These are phyloP conservation scores for Camelina laxa DNA, from an alignment of 345 rosid genomes.

Conservation along the genomic window DNA sequence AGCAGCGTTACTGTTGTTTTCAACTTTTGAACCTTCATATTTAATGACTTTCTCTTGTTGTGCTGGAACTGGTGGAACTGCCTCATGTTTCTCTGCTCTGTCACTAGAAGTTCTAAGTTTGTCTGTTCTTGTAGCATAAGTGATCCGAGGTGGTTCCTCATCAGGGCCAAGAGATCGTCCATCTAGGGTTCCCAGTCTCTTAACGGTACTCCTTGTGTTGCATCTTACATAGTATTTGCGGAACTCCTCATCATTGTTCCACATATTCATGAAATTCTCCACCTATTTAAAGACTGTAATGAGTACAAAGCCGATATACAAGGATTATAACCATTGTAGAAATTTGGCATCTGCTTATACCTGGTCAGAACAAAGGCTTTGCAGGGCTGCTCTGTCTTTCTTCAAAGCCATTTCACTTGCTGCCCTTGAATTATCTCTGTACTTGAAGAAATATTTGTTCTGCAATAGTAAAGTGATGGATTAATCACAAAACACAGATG, in stretches of 20 bases:
- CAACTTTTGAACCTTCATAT: conserved; percentile 47
- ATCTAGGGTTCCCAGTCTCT: conserved; percentile 77
- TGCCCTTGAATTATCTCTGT: conserved; percentile 60
- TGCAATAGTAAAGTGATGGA: conserved; percentile 43
- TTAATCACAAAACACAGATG: conserved; percentile 4
- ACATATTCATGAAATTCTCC: conserved; percentile 66
- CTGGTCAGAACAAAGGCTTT: conserved; percentile 65
- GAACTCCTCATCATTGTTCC: conserved; percentile 70
- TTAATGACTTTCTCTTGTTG: conserved; percentile 43
- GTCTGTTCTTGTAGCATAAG: conserved; percentile 44
- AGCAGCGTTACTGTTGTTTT: conserved; percentile 37
- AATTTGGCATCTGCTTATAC: conserved; percentile 47
- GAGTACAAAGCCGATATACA: conserved; percentile 32
- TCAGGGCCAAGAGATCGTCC: conserved; percentile 89
- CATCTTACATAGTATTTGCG: conserved; percentile 64
- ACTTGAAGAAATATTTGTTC: conserved; percentile 64
- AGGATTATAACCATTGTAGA: conserved; percentile 3
- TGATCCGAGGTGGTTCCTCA: conserved; percentile 65
- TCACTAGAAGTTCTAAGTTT: conserved; percentile 47
- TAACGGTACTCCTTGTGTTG: conserved; percentile 63
- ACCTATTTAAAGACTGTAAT: conserved; percentile 53
- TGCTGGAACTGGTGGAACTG: conserved; percentile 40
- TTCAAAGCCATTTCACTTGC: conserved; percentile 64
- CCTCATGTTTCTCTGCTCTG: conserved; percentile 42
- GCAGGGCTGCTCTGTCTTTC: conserved; percentile 62